Evolutionary conservation across 148 eudicot species (phyloP).

Genomic region (Pouteria glomerata): DNA sequence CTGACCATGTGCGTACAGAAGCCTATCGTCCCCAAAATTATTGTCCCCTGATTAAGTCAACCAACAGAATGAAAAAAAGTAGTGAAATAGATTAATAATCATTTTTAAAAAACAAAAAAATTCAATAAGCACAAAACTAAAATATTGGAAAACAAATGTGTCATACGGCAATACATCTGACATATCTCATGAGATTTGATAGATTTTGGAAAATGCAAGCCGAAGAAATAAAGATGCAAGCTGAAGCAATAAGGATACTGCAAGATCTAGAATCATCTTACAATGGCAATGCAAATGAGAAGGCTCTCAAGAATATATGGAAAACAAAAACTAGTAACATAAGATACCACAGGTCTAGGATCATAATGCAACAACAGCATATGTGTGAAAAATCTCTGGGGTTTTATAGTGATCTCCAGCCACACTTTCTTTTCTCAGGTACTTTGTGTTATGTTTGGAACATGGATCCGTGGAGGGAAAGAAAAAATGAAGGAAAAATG

Average conservation of each 20-base stretch:
- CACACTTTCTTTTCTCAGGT: neutral
- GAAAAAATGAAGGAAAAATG: too few relatives aligned
- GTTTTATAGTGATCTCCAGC: neutral
- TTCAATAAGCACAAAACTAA: neutral
- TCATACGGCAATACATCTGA: too few relatives aligned
- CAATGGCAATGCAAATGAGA: neutral
- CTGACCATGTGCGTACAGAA: constrained; percentile 34
- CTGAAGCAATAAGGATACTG: neutral
- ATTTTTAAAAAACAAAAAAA: neutral
- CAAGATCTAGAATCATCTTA: neutral
- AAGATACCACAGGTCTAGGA: too few relatives aligned
- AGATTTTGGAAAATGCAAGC: too few relatives aligned
- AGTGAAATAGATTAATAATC: neutral
- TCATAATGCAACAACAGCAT: neutral
- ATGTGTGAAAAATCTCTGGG: neutral
- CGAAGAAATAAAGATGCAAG: too few relatives aligned
- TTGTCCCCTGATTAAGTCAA: constrained; percentile 29
- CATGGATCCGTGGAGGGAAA: too few relatives aligned
- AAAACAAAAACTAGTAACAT: too few relatives aligned
- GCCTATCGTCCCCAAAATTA: constrained; percentile 31
- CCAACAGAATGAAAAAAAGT: neutral
- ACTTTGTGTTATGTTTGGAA: neutral
- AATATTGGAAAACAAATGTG: neutral
- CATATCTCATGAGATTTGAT: too few relatives aligned
- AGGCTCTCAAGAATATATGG: too few relatives aligned